phyloP scores from a whole-genome alignment of 2,329 filamentous ascomycete genomes.

The Scortechinia acanthostroma region DNA sequence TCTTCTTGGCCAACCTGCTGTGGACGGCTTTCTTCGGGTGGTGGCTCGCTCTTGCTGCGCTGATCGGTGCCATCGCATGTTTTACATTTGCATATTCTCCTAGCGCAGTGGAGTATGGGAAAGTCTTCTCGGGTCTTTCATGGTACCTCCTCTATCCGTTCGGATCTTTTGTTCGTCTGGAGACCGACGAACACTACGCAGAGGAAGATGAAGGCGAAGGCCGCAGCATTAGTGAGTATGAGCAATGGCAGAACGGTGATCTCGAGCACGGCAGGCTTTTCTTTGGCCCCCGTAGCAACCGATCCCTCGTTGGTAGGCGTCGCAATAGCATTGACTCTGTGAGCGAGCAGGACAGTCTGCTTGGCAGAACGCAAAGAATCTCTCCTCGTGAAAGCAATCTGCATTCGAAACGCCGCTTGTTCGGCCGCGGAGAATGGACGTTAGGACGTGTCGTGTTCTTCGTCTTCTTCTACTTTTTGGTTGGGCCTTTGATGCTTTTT shows the following conservation, averaged over 20 bases:
- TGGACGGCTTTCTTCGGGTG: slow-evolving; percentile 93
- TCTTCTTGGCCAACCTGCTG: slow-evolving; percentile 79
- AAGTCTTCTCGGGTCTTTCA: slow-evolving; percentile 75
- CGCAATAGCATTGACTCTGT: slow-evolving; percentile 83
- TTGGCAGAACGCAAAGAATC: slow-evolving; percentile 47
- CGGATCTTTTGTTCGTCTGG: slow-evolving; percentile 86
- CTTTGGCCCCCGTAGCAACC: slow-evolving; percentile 75
- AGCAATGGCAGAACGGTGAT: slow-evolving; percentile 88
- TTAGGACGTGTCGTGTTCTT: slow-evolving; percentile 93
- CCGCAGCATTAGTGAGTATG: slow-evolving; percentile 94
- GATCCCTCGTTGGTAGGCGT: slow-evolving; percentile 78
- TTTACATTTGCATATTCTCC: slow-evolving; percentile 72
- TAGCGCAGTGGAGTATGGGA: slow-evolving; percentile 79
- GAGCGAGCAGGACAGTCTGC: slow-evolving; percentile 81
- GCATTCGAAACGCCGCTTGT: slow-evolving; percentile 73
- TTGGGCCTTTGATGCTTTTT: slow-evolving; percentile 77
- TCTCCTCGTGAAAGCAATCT: slow-evolving; percentile 43
- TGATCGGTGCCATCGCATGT: slow-evolving; percentile 70
- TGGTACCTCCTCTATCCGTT: slow-evolving; percentile 92
- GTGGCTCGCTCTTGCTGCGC: slow-evolving; percentile 81
- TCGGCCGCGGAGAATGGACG: slow-evolving; percentile 93
- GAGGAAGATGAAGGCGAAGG: slow-evolving; percentile 94
- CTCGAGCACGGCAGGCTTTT: slow-evolving; percentile 87
- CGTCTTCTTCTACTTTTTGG: slow-evolving; percentile 85
- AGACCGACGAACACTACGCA: slow-evolving; percentile 87